A percentile compares a stretch with the other conserved stretches of the same genome.
These are phyloP conservation scores for Diplosphaera chodatii DNA, from an alignment of 139 green algal species.

Conservation along the genomic window DNA sequence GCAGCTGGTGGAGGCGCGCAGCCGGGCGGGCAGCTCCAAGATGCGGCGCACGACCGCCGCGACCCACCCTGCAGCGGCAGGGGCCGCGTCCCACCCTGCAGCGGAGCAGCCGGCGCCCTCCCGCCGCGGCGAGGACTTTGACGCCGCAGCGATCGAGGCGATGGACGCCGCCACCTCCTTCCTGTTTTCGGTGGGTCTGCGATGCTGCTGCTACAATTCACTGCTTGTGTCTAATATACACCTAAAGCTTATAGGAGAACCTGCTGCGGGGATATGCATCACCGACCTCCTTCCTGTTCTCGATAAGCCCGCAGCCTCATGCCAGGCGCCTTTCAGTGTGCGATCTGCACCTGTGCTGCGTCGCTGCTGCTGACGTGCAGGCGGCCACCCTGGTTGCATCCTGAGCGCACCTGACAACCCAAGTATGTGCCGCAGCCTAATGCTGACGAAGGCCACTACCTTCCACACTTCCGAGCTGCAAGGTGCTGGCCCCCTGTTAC, in stretches of 20 bases:
- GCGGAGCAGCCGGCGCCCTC: not conserved
- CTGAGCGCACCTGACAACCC: not conserved
- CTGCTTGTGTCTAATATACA: too few relatives aligned
- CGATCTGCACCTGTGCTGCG: too few relatives aligned
- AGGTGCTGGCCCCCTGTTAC: not conserved
- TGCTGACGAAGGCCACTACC: too few relatives aligned
- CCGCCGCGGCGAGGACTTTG: not conserved
- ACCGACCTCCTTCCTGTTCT: constrained; percentile 3
- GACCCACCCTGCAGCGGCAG: not conserved
- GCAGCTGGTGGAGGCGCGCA: constrained; percentile 26
- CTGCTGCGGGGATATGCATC: not conserved
- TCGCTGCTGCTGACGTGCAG: too few relatives aligned
- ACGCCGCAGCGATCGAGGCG: not conserved
- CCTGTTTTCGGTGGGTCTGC: constrained; percentile 1
- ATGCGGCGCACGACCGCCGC: constrained; percentile 11
- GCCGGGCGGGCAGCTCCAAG: constrained; percentile 2
- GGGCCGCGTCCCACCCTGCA: not conserved
- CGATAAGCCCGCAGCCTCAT: too few relatives aligned
- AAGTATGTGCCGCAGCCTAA: not conserved
- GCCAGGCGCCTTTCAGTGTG: too few relatives aligned
- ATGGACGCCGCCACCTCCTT: constrained; percentile 1
- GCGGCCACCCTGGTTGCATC: too few relatives aligned
- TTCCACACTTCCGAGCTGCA: not conserved
- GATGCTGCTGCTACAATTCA: too few relatives aligned
- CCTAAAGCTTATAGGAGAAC: too few relatives aligned